These are phyloP conservation scores for Sporothrix humicola DNA, from an alignment of 2,329 filamentous ascomycete species.

Conservation along the genomic window DNA sequence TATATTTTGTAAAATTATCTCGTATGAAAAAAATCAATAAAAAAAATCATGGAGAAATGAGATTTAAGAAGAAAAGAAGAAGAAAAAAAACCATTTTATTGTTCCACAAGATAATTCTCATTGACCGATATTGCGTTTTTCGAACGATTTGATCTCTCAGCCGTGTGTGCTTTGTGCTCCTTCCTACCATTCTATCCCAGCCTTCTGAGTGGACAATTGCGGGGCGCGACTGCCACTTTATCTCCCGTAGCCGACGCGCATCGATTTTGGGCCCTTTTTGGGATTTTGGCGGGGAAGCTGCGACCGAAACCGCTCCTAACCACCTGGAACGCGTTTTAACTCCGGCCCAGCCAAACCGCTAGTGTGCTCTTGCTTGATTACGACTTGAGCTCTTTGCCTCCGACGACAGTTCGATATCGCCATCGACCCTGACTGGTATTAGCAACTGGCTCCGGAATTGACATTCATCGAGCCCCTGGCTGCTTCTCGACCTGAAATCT, in stretches of 20 bases:
- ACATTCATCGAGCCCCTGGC: background rate
- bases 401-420: background rate
- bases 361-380: background rate
- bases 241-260: slow-evolving; percentile 12
- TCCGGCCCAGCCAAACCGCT: slow-evolving; percentile 11
- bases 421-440: too few relatives aligned
- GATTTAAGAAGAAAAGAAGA: too few relatives aligned
- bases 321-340: slow-evolving; percentile 28
- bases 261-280: background rate
- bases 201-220: slow-evolving; percentile 28
- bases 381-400: slow-evolving; percentile 12
- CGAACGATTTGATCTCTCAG: too few relatives aligned
- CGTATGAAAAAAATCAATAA: too few relatives aligned
- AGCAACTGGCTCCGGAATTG: too few relatives aligned
- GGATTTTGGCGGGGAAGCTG: slow-evolving; percentile 30
- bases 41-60: too few relatives aligned
- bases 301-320: slow-evolving; percentile 24
- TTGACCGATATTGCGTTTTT: too few relatives aligned
- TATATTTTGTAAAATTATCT: too few relatives aligned
- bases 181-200: background rate
- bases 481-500: background rate
- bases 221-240: slow-evolving; percentile 25
- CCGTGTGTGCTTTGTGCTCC: background rate
- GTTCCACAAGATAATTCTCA: too few relatives aligned
- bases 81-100: too few relatives aligned